phyloP scores from a whole-genome alignment of 371 early-diverging fungal genomes.

The Funneliformis caledonium region DNA sequence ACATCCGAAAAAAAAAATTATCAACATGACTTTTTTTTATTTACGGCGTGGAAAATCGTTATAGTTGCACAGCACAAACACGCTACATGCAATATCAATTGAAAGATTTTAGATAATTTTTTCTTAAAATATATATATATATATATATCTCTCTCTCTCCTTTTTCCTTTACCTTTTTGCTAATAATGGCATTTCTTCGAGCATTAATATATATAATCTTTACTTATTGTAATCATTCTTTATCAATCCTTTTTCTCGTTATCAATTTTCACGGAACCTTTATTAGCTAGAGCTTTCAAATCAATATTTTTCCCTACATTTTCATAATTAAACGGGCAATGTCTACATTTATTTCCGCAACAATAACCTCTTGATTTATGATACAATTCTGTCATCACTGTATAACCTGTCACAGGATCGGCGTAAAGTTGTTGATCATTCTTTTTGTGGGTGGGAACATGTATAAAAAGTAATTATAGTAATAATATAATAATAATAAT shows the following conservation, averaged over 20 bases:
- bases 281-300: not conserved
- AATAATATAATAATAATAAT: not conserved
- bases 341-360: conserved; percentile 31
- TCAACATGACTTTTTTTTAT: too few relatives aligned
- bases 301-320: conserved; percentile 15
- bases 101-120: too few relatives aligned
- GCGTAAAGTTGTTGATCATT: conserved; percentile 17
- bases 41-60: too few relatives aligned
- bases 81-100: too few relatives aligned
- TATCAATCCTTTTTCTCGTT: not conserved
- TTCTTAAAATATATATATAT: too few relatives aligned
- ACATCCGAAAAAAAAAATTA: too few relatives aligned
- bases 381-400: conserved; percentile 22
- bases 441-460: not conserved
- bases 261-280: too few relatives aligned
- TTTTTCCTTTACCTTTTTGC: too few relatives aligned
- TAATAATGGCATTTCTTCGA: too few relatives aligned
- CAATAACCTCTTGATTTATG: conserved; percentile 26
- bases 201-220: too few relatives aligned
- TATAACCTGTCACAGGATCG: conserved; percentile 12
- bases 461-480: not conserved
- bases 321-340: conserved; percentile 23
- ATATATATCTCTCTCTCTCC: too few relatives aligned
- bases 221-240: not conserved
- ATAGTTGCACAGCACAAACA: too few relatives aligned